These are phyloP conservation scores for Pichia insulana DNA, from an alignment of 805 yeast genomes.

Conservation along the genomic window DNA sequence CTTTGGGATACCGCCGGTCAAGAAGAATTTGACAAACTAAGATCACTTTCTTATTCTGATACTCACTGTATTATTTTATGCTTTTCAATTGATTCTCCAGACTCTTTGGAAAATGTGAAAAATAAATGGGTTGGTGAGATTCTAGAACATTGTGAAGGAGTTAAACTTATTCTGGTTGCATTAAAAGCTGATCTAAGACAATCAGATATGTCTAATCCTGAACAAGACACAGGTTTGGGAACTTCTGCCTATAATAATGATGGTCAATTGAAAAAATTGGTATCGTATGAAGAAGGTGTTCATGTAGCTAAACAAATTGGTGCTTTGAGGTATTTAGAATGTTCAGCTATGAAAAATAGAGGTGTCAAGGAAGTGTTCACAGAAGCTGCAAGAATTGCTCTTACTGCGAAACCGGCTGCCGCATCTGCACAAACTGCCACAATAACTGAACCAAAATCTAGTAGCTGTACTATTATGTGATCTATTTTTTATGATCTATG, in stretches of 20 bases:
- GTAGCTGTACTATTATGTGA: constrained; percentile 23
- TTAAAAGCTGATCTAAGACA: constrained; percentile 87
- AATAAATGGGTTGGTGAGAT: constrained; percentile 97
- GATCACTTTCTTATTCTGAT: constrained; percentile 88
- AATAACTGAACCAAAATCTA: constrained; percentile 24
- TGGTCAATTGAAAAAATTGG: constrained; percentile 39
- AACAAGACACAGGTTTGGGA: constrained; percentile 17
- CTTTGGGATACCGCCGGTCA: constrained; percentile 99
- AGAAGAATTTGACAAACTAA: constrained; percentile 91
- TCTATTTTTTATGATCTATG: not conserved
- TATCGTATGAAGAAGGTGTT: constrained; percentile 88
- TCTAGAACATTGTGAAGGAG: constrained; percentile 95
- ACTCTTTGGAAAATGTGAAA: constrained; percentile 90
- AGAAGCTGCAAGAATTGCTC: constrained; percentile 95
- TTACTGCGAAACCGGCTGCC: constrained; percentile 81
- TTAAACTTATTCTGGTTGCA: constrained; percentile 86
- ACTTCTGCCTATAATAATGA: constrained; percentile 21
- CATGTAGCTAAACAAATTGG: constrained; percentile 89
- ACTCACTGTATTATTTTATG: constrained; percentile 97
- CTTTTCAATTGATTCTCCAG: constrained; percentile 88
- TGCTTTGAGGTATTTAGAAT: constrained; percentile 89
- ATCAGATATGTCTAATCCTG: constrained; percentile 32
- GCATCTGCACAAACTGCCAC: constrained; percentile 24
- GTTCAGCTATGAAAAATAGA: constrained; percentile 91
- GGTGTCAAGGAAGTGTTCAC: constrained; percentile 99